Base-by-base conservation (phyloP, 768 basidiomycete species). In the Naganishia kalamii region DNA sequence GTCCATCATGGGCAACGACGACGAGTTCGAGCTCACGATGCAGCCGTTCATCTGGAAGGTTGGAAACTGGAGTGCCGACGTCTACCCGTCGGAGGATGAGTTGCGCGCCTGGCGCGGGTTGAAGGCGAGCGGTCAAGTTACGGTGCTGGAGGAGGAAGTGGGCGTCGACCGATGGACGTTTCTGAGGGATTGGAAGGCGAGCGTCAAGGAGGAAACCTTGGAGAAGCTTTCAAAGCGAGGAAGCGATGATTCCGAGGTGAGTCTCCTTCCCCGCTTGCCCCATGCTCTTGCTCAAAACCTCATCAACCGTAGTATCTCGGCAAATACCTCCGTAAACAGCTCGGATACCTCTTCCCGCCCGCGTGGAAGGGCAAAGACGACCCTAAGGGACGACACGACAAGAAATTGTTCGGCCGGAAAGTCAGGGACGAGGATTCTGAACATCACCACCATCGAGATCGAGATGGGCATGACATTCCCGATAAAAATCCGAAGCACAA, bases 21-120 rank as follows among this genome's bases (percentile, higher is more conserved):
- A 80, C 62, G 80, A 80, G 49, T 78, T 50, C 49, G 77, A 76
- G 12, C 70, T 77, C 32, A 76, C 73, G 19, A 79, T 80, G 76
- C 33, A 71, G 25, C 79, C 80, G 0, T 79, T 80, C 68, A 71
- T 78, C 64, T 63, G 71, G 23, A 77, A 78, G 68, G 70, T 80
- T 35, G 54, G 57, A 6, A 46, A 60, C 8, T 62, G 75, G 17
- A 54, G 69, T 13, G 49, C 62, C 23, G 64, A 65, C 27, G 64
- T 60, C 30, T 65, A 25, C 52, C 64, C 64, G 7, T 25, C 54
- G 2, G 37, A 59, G 15, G 62, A 50, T 4, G 62, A 66, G 32
- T 60, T 57, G 19, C 50, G 1, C 15, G 62, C 62, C 0, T 40
- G 27, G 50, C n/a, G 49, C 57, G 69, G 41, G 50, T 68, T 21